A percentile compares a stretch with the other conserved stretches of the same genome.
These are phyloP conservation scores for Fremontodendron californicum DNA, from an alignment of 345 rosid genomes.

Conservation along the genomic window DNA sequence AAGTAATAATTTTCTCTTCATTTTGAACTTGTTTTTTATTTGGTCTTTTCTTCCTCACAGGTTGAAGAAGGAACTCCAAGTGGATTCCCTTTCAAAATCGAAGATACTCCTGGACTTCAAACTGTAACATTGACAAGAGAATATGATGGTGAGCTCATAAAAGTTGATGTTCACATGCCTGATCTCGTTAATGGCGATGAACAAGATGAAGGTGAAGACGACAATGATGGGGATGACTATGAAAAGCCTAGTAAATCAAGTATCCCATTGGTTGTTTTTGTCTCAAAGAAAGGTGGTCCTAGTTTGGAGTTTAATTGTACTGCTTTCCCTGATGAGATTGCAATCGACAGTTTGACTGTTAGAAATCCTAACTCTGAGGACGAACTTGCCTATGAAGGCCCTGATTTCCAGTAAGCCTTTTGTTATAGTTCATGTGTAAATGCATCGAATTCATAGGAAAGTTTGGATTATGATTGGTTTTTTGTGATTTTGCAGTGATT, in stretches of 20 bases:
- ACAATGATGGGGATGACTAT: conserved; percentile 33
- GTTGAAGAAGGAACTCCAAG: conserved; percentile 55
- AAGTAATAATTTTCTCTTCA: not conserved
- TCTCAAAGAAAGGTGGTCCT: conserved; percentile 58
- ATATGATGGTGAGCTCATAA: conserved; percentile 60
- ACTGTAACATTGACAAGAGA: conserved; percentile 57
- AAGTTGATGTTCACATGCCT: conserved; percentile 83
- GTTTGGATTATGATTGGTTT: not conserved
- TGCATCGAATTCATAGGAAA: not conserved
- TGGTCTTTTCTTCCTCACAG: conserved; percentile 26
- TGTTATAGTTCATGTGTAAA: not conserved
- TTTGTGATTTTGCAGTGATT: conserved; percentile 44
- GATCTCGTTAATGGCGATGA: conserved; percentile 60
- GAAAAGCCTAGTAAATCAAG: conserved; percentile 49
- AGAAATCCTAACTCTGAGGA: conserved; percentile 54
- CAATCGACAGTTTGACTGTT: conserved; percentile 54
- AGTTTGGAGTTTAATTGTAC: conserved; percentile 59
- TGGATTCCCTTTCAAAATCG: conserved; percentile 75
- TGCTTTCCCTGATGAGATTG: conserved; percentile 63
- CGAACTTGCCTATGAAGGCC: conserved; percentile 68
- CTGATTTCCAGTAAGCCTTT: conserved; percentile 69
- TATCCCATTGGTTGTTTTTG: conserved; percentile 57
- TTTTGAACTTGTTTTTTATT: not conserved
- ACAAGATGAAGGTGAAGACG: conserved; percentile 27
- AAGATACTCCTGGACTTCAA: conserved; percentile 65